phyloP scores from a whole-genome alignment of 202 grass and related monocot genomes.

The Zizania palustris region DNA sequence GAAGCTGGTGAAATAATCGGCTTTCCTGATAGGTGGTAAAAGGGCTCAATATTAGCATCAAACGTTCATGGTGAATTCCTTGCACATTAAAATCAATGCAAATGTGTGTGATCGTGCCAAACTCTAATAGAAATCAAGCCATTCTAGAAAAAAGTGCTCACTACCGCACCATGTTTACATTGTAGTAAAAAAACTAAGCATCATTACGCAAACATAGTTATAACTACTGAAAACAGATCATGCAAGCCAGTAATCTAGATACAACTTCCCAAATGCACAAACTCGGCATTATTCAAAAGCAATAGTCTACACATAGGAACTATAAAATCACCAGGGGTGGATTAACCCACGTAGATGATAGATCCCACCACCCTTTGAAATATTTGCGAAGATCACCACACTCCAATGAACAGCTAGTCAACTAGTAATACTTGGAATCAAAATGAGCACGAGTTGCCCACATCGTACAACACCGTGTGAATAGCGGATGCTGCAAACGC shows the following conservation, averaged over 20 bases:
- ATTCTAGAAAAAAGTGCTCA: neutral
- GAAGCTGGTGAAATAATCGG: conserved; percentile 52
- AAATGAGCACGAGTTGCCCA: neutral
- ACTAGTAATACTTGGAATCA: neutral
- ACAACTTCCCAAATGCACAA: neutral
- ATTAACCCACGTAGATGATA: neutral
- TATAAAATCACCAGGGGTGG: neutral
- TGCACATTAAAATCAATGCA: neutral
- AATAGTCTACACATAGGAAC: neutral
- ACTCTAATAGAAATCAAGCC: neutral
- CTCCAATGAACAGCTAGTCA: neutral
- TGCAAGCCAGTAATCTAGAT: neutral
- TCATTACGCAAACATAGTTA: neutral
- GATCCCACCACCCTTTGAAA: neutral
- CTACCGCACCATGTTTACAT: neutral
- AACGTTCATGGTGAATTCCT: neutral
- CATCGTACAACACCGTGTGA: neutral
- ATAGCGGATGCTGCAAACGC: neutral
- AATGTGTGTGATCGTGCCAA: neutral
- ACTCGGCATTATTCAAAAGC: neutral
- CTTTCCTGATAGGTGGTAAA: conserved; percentile 51
- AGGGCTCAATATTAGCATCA: conserved; percentile 32
- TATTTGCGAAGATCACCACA: neutral
- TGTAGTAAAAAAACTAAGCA: neutral
- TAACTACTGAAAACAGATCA: neutral